Percentiles rank a stretch among this genome's conserved stretches.
phyloP scores from a whole-genome alignment of 352 stramenopile species.

The Peronospora belbahrii region DNA sequence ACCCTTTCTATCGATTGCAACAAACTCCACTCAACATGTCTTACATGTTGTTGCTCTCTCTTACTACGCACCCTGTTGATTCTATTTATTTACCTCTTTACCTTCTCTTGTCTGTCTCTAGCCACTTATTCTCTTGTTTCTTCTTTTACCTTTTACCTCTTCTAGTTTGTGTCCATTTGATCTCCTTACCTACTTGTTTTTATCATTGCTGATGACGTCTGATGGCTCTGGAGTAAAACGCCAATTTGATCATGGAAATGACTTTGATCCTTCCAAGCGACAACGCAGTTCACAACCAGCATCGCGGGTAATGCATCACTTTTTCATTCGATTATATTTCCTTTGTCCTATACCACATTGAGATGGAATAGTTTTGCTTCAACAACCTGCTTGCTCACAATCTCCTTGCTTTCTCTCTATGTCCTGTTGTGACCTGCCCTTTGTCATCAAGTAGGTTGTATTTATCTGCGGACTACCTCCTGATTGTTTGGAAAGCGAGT shows the following conservation, averaged over 20 bases:
- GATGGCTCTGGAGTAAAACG: conserved; percentile 33
- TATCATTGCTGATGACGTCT: conserved; percentile 10
- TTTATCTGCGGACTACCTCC: conserved; percentile 66
- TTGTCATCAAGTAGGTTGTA: conserved; percentile 42
- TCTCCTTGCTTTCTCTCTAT: conserved; percentile 18
- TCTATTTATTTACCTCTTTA: too few relatives aligned
- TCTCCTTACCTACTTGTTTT: neutral
- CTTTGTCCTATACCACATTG: too few relatives aligned
- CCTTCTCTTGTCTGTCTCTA: too few relatives aligned
- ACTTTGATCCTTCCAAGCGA: conserved; percentile 32
- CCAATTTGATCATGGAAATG: conserved; percentile 26
- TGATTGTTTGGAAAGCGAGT: conserved; percentile 77
- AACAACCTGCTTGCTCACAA: conserved; percentile 12
- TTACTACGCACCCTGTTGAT: too few relatives aligned
- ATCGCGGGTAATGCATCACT: conserved; percentile 38
- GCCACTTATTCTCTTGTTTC: conserved; percentile 1
- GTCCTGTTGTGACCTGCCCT: conserved; percentile 21
- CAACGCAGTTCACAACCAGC: conserved; percentile 25
- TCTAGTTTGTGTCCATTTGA: too few relatives aligned
- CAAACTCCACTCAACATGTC: too few relatives aligned
- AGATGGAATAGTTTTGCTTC: neutral
- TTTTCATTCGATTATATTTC: too few relatives aligned
- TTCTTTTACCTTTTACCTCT: conserved; percentile 1
- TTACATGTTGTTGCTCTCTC: conserved; percentile 3
- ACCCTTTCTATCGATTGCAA: too few relatives aligned